These are phyloP conservation scores for Puccinia coronata DNA, from an alignment of 1,284 basidiomycete genomes.

Conservation along the genomic window DNA sequence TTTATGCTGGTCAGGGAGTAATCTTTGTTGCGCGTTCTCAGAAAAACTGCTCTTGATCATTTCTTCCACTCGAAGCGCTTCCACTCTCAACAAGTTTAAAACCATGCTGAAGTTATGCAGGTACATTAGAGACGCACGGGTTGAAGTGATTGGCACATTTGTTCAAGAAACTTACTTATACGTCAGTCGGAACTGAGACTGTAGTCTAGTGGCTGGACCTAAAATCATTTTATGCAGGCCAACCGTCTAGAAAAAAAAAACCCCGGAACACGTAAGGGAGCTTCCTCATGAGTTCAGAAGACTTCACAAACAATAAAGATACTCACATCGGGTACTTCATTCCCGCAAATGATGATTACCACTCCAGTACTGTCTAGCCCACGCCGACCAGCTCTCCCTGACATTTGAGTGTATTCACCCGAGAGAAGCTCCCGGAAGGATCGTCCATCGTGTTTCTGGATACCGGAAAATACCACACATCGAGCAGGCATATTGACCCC, in stretches of 20 bases:
- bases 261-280: too few species aligned
- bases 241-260: conserved; percentile 64
- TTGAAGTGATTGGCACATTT: not conserved
- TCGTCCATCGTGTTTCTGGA: conserved; percentile 92
- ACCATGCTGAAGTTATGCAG: conserved; percentile 72
- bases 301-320: not conserved
- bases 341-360: conserved; percentile 80
- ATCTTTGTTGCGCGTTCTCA: conserved; percentile 89
- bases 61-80: conserved; percentile 93
- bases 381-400: conserved; percentile 92
- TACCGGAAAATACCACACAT: conserved; percentile 93
- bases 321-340: conserved; percentile 80
- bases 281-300: not conserved
- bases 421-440: conserved; percentile 74
- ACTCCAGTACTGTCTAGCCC: conserved; percentile 94
- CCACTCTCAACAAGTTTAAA: conserved; percentile 90
- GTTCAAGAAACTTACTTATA: conserved; percentile 67
- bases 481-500: conserved; percentile 99
- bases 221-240: conserved; percentile 86
- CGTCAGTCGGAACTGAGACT: conserved; percentile 94
- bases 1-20: conserved; percentile 89
- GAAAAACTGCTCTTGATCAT: conserved; percentile 99
- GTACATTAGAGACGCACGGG: too few species aligned
- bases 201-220: conserved; percentile 85
- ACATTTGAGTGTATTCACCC: conserved; percentile 82